These are phyloP conservation scores for Pichia sp. DNA, from an alignment of 1,139 yeast species.

Conservation along the genomic window DNA sequence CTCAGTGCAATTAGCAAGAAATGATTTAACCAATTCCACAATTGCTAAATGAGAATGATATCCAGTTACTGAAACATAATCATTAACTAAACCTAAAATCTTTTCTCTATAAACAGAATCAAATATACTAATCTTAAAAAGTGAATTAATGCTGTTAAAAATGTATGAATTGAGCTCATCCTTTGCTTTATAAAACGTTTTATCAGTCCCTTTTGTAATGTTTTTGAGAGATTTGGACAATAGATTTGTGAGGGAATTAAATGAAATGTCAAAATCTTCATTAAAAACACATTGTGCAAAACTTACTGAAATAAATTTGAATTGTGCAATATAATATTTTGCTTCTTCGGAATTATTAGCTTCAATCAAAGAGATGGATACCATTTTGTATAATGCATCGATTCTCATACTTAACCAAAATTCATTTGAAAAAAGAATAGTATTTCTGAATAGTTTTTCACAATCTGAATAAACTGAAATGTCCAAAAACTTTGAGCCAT, in stretches of 20 bases:
- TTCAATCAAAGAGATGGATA: constrained; percentile 7
- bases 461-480: constrained; percentile 19
- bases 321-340: constrained; percentile 30
- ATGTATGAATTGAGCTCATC: constrained; percentile 33
- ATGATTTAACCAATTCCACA: constrained; percentile 12
- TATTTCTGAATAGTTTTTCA: constrained; percentile 15
- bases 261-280: constrained; percentile 14
- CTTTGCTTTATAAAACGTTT: constrained; percentile 39
- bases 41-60: constrained; percentile 18
- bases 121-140: constrained; percentile 15
- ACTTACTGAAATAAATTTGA: constrained; percentile 33
- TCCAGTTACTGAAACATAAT: constrained; percentile 18
- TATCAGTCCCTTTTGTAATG: constrained; percentile 17
- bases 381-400: constrained; percentile 7
- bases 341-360: constrained; percentile 29
- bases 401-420: constrained; percentile 24
- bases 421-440: constrained; percentile 19
- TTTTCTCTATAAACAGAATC: neutral
- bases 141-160: constrained; percentile 7
- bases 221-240: constrained; percentile 15
- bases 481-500: constrained; percentile 16
- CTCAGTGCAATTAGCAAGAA: constrained; percentile 13
- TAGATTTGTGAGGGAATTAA: constrained; percentile 11
- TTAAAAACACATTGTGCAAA: constrained; percentile 21
- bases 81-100: constrained; percentile 13